Conservation (phyloP, 75 land plant genomes). For the Selaginella tamariscina region DNA sequence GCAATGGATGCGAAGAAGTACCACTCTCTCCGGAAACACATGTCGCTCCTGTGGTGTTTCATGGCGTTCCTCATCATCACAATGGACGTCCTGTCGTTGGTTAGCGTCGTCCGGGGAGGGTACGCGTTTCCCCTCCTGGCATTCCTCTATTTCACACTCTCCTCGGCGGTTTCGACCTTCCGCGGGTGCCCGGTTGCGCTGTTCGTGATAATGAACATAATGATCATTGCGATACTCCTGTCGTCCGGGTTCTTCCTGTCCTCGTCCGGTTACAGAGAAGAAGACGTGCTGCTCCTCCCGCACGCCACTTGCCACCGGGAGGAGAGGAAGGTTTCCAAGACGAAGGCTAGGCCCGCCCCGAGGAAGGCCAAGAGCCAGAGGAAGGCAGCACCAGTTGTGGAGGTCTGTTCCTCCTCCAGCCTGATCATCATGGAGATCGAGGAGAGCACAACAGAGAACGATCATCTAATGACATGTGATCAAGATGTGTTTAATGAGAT, state of each 20-base stretch:
- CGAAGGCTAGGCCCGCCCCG: neutral
- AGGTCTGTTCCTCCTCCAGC: neutral
- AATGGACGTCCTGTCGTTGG: neutral
- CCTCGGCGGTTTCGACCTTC: neutral
- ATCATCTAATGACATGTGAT: neutral
- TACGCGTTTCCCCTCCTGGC: neutral
- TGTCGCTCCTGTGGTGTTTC: neutral
- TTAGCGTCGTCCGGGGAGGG: neutral
- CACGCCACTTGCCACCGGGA: neutral
- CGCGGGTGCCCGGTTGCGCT: neutral
- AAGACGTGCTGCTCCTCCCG: neutral
- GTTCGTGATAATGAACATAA: neutral
- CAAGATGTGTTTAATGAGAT: neutral
- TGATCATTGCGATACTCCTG: neutral
- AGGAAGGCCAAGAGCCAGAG: neutral
- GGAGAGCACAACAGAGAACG: neutral
- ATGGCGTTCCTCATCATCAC: neutral
- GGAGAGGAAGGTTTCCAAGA: neutral
- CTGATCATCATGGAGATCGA: neutral
- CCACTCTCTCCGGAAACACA: too few species aligned
- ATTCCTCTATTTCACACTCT: neutral
- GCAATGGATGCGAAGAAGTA: too few species aligned
- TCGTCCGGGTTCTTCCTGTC: neutral
- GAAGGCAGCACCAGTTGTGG: neutral
- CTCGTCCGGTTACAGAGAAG: neutral